Percentiles rank a stretch among this genome's conserved stretches.
Evolutionary conservation across 169 alveolate species (phyloP).

Genomic region (Eimeria brunetti): DNA sequence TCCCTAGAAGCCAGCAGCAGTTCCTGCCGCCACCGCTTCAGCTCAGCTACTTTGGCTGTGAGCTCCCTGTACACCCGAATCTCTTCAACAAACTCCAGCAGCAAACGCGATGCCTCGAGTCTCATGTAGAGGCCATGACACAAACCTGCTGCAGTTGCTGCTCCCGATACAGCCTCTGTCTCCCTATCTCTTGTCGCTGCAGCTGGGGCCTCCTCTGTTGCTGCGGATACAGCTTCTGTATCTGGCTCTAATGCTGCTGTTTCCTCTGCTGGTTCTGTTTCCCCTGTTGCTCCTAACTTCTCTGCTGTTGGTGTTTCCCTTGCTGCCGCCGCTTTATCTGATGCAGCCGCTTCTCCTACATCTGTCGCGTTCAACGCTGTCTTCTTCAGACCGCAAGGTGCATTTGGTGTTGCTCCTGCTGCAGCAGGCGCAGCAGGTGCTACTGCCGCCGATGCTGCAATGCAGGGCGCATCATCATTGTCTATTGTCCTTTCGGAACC

Average conservation of each 20-base stretch:
- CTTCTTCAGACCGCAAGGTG: neutral
- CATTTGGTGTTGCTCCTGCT: neutral
- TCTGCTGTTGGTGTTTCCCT: neutral
- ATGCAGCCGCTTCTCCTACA: neutral
- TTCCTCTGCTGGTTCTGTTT: neutral
- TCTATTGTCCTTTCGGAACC: neutral
- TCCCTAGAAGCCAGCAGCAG: constrained; percentile 31
- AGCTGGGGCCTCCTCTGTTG: neutral
- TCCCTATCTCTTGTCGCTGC: neutral
- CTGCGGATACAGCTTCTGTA: neutral
- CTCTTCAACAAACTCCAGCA: constrained; percentile 33
- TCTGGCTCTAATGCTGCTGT: neutral
- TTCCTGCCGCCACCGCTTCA: constrained; percentile 17
- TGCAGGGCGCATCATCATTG: neutral
- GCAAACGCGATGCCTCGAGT: constrained; percentile 39
- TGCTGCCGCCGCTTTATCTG: neutral
- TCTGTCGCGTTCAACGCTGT: neutral
- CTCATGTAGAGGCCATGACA: neutral
- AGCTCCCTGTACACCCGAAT: constrained; percentile 17
- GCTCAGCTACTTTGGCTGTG: constrained; percentile 22
- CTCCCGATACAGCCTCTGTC: neutral
- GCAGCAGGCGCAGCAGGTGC: neutral
- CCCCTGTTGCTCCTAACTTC: neutral
- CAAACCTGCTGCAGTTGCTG: constrained; percentile 9
- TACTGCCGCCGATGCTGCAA: neutral